A percentile compares a stretch with the other conserved stretches of the same genome.
These are phyloP conservation scores for Saturnispora besseyi DNA, from an alignment of 805 yeast species.

Conservation along the genomic window DNA sequence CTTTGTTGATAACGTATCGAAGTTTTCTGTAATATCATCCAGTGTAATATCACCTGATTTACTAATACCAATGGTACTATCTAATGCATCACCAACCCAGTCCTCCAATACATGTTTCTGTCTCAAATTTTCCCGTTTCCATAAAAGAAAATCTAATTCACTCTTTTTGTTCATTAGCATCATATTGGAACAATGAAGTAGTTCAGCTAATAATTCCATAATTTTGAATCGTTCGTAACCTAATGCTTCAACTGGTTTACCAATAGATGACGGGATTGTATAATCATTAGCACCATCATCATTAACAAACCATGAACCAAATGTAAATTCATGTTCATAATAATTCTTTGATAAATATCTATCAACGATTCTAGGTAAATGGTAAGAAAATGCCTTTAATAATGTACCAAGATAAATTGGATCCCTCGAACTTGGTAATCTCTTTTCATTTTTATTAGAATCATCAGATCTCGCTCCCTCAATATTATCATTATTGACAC, in stretches of 20 bases:
- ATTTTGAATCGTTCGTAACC: slow-evolving; percentile 89
- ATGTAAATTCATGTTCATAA: slow-evolving; percentile 11
- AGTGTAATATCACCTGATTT: slow-evolving; percentile 15
- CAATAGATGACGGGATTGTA: slow-evolving; percentile 42
- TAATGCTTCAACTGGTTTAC: slow-evolving; percentile 51
- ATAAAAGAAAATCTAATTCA: slow-evolving; percentile 52
- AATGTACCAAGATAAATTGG: slow-evolving; percentile 86
- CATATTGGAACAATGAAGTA: slow-evolving; percentile 95
- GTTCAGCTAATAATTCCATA: slow-evolving; percentile 86
- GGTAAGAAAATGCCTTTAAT: slow-evolving; percentile 60
- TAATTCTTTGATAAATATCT: slow-evolving; percentile 26
- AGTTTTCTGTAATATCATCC: slow-evolving; percentile 9
- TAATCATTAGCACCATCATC: slow-evolving; percentile 1
- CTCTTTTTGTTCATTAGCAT: slow-evolving; percentile 69
- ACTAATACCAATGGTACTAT: slow-evolving; percentile 1
- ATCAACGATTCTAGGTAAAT: slow-evolving; percentile 25
- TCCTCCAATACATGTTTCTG: slow-evolving; percentile 36
- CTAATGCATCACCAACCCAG: slow-evolving; percentile 4
- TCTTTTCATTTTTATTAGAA: slow-evolving; percentile 8
- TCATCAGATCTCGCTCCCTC: slow-evolving; percentile 1
- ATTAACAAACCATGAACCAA: not conserved
- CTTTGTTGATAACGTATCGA: slow-evolving; percentile 19
- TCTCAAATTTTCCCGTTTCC: slow-evolving; percentile 63
- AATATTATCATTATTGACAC: slow-evolving; percentile 4
- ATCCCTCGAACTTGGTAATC: slow-evolving; percentile 84